A percentile compares a stretch with the other conserved stretches of the same genome.
These are phyloP conservation scores for Citrus glauca DNA, from an alignment of 345 rosid genomes.

Conservation along the genomic window DNA sequence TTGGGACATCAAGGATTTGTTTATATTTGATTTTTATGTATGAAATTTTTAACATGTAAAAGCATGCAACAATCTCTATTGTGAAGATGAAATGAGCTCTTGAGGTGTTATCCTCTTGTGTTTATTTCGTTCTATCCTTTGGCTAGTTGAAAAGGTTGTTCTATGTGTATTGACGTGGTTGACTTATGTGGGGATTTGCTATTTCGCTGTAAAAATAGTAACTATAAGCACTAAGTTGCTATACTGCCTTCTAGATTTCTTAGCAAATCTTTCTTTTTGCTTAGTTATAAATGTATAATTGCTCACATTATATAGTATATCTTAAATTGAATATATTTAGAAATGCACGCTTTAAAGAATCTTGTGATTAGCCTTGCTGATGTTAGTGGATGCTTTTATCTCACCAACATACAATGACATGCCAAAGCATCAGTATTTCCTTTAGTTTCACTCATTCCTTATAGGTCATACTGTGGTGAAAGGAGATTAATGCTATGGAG, in stretches of 20 bases:
- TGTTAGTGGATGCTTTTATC: neutral
- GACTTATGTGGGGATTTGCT: neutral
- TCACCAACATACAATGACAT: too few species aligned
- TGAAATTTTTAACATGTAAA: neutral
- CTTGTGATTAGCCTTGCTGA: neutral
- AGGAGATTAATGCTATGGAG: too few species aligned
- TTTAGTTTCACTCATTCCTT: neutral
- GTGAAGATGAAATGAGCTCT: neutral
- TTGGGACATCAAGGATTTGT: neutral
- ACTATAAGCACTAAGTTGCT: neutral
- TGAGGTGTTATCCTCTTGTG: neutral
- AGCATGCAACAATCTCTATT: neutral
- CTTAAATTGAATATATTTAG: neutral
- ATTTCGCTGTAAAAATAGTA: neutral
- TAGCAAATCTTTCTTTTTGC: neutral
- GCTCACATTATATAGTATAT: neutral
- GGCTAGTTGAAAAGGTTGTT: neutral
- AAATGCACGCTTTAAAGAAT: neutral
- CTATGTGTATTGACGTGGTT: too few species aligned
- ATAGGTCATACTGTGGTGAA: neutral
- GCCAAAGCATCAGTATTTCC: neutral
- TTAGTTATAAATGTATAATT: neutral
- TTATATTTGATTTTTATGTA: neutral
- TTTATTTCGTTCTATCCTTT: neutral
- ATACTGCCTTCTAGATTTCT: neutral